Percentiles rank a stretch among this genome's conserved stretches.
Conservation (phyloP, 208 protist species). For the Phytomonas sp. region DNA sequence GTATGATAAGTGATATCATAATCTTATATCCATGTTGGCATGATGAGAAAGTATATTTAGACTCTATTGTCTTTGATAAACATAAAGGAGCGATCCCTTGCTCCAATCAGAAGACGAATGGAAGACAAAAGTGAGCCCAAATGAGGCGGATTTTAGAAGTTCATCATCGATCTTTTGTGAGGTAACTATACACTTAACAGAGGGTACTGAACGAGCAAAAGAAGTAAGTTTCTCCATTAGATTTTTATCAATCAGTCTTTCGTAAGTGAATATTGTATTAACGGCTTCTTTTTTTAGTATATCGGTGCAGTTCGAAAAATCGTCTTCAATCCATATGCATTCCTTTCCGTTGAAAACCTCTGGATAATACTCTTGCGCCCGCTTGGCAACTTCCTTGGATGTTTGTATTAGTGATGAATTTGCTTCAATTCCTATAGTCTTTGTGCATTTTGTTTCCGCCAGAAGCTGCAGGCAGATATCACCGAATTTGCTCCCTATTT, state of each 20-base stretch:
- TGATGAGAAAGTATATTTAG: background rate
- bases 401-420: conserved; percentile 58
- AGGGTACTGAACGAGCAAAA: conserved; percentile 44
- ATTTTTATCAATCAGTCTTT: conserved; percentile 80
- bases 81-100: conserved; percentile 67
- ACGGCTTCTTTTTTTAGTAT: conserved; percentile 43
- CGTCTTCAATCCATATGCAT: conserved; percentile 55
- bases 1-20: conserved; percentile 1
- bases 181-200: conserved; percentile 61
- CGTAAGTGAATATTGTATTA: conserved; percentile 72
- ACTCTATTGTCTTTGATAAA: conserved; percentile 29
- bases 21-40: background rate
- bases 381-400: conserved; percentile 31
- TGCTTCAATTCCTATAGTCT: conserved; percentile 68
- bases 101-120: conserved; percentile 73
- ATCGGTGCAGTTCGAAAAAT: conserved; percentile 47
- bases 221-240: conserved; percentile 57
- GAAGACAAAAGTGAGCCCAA: conserved; percentile 36
- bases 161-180: conserved; percentile 60
- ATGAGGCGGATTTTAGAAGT: conserved; percentile 17
- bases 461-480: conserved; percentile 80
- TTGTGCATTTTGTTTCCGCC: conserved; percentile 57
- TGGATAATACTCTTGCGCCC: conserved; percentile 33
- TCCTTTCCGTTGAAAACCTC: conserved; percentile 47
- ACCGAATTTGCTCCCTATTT: conserved; percentile 79